Evolutionary conservation across 1,139 yeast genomes (phyloP), one percentile per base, ranked within the genome.

Genomic region (Debaryomyces fabryi): DNA sequence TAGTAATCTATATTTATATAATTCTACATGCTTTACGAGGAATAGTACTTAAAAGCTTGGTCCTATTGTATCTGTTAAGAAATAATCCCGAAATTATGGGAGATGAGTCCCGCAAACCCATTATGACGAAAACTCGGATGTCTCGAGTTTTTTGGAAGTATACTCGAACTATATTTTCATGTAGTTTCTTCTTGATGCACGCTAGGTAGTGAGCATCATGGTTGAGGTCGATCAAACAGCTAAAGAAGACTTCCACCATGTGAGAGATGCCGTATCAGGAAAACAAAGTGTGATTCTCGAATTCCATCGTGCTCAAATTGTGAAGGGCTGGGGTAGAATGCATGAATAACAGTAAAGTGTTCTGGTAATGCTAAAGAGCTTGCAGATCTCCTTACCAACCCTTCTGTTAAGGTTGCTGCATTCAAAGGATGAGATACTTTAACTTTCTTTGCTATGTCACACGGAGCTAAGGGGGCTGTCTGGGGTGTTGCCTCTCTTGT

Each of bases 291-390:
- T 58, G 73, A 74, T 53, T 59, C 72, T 36, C 64, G 63, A 2
- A 59, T 58, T 30, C 81, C 82, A 4, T 49, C 55, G 0, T 78
- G 83, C 50, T 64, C 68, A n/a, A 69, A 68, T 40, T 78, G 83
- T 55, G 57, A 27, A 67, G 67, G 44, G 58, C 71, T 5, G 63
- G 64, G 3, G 60, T 69, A 2, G 73, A 67, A 35, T 78, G 83
- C 54, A 66, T 72, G 51, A 51, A 51, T 37, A 23, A 35, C 21
- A 54, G 51, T 32, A 51, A 51, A 39, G 50, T 52, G n/a, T 40
- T 48, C 58, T n/a, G 58, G 58, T 16, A 54, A 55, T 39, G 57
- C 55, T 10, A 51, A 48, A 24, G 57, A 52, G 18, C 54, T 39
- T 27, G 55, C 53, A 6, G 56, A 54, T 39, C 54, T 55, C 23